These are phyloP conservation scores for Trichoderma parareesei DNA, from an alignment of 495 filamentous ascomycete genomes.

Conservation along the genomic window DNA sequence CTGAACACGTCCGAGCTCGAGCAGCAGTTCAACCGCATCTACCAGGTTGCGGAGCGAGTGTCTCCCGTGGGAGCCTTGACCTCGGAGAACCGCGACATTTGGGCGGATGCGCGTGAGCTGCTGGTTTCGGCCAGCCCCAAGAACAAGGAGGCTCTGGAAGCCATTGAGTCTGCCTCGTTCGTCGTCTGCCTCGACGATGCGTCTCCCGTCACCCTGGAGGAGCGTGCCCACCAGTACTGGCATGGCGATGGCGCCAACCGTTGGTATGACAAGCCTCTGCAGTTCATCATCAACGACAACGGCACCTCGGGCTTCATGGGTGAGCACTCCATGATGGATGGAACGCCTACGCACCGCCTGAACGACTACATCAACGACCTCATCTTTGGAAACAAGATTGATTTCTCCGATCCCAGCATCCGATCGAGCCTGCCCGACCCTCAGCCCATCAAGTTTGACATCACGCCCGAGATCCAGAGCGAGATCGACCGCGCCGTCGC, in stretches of 20 bases:
- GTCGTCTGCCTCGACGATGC: constrained; percentile 92
- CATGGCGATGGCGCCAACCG: constrained; percentile 93
- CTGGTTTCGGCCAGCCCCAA: constrained; percentile 65
- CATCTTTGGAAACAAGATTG: constrained; percentile 86
- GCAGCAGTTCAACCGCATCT: constrained; percentile 76
- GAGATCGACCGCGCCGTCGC: constrained; percentile 68
- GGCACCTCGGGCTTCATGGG: constrained; percentile 96
- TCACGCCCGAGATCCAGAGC: constrained; percentile 60
- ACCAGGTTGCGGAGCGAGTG: constrained; percentile 58
- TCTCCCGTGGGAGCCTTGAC: constrained; percentile 81
- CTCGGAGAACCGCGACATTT: constrained; percentile 83
- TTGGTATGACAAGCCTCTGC: constrained; percentile 96
- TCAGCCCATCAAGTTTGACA: constrained; percentile 61
- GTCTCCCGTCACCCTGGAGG: constrained; percentile 85
- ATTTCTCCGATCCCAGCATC: constrained; percentile 64
- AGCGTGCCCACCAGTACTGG: constrained; percentile 95
- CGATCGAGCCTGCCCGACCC: constrained; percentile 84
- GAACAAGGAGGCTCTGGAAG: constrained; percentile 68
- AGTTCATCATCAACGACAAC: constrained; percentile 98
- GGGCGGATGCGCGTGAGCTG: constrained; percentile 74
- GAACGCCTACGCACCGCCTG: constrained; percentile 90
- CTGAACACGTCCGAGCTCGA: constrained; percentile 85
- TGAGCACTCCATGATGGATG: constrained; percentile 99
- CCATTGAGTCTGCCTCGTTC: constrained; percentile 87
- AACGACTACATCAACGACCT: constrained; percentile 87